These are phyloP conservation scores for Penicillium crustosum DNA, from an alignment of 2,329 filamentous ascomycete genomes.

Conservation along the genomic window DNA sequence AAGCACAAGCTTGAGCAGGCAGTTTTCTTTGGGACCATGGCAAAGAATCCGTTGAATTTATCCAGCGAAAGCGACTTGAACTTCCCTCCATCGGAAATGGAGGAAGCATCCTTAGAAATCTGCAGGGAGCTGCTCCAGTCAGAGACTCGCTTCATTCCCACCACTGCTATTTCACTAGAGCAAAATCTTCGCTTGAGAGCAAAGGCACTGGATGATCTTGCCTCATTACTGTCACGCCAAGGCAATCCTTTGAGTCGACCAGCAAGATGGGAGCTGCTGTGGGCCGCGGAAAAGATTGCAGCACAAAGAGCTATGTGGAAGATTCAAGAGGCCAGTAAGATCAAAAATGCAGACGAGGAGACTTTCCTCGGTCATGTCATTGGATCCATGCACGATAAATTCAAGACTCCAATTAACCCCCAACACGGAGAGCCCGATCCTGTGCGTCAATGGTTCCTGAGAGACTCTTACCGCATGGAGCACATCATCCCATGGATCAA, in stretches of 20 bases:
- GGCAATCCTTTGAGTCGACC: slow-evolving; percentile 62
- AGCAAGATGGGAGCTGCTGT: slow-evolving; percentile 78
- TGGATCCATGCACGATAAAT: slow-evolving; percentile 71
- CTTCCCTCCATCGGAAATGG: slow-evolving; percentile 70
- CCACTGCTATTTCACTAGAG: slow-evolving; percentile 72
- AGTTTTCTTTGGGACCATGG: slow-evolving; percentile 82
- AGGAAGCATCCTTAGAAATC: slow-evolving; percentile 72
- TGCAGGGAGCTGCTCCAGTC: slow-evolving; percentile 82
- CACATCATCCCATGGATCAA: slow-evolving; percentile 77
- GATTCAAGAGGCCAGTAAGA: slow-evolving; percentile 68
- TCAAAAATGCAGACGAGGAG: slow-evolving; percentile 61
- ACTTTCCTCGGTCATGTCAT: slow-evolving; percentile 73
- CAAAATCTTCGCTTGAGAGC: slow-evolving; percentile 74
- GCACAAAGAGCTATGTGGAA: slow-evolving; percentile 79
- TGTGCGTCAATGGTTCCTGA: slow-evolving; percentile 83
- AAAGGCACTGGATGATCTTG: slow-evolving; percentile 72
- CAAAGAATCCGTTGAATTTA: slow-evolving; percentile 86
- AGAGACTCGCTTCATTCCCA: slow-evolving; percentile 70
- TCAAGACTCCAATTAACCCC: slow-evolving; percentile 66
- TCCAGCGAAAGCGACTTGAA: slow-evolving; percentile 64
- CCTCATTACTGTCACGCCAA: slow-evolving; percentile 66
- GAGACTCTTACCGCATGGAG: slow-evolving; percentile 70
- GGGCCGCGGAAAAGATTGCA: slow-evolving; percentile 85
- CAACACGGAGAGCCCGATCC: slow-evolving; percentile 71
- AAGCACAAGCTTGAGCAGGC: slow-evolving; percentile 92